Evolutionary conservation across 2,329 filamentous ascomycete species (phyloP), one percentile per base, ranked within the genome.

Genomic region (Sporothrix pallida): DNA sequence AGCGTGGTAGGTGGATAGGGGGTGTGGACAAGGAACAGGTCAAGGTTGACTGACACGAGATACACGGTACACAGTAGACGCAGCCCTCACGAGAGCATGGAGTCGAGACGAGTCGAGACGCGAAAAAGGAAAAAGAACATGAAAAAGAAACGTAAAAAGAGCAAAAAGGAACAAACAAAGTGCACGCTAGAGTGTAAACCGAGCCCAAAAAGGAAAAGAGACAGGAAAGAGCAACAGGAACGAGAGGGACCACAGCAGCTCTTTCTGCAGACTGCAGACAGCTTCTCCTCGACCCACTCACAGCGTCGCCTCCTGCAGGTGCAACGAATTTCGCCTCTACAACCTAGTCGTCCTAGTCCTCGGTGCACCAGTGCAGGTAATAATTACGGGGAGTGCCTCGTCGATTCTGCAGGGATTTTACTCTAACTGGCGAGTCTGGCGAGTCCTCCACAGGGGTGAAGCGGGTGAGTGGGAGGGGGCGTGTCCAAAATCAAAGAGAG

Each of bases 21-120:
- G 7, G 67, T n/a, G 62, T 13, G 8, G n/a, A 65, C 65, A 50
- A 37, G 65, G 58, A n/a, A 46, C 15, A 26, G 65, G 46, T 52
- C 65, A 31, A 69, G 67, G 46, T 69, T 52, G 67, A 69, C 67
- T 52, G 67, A 69, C 67, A 69, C 26, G 48, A 69, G 67, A 52
- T 52, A 37, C 46, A 37, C 31, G 5, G 31, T 37, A 37, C 23
- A 37, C 7, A 37, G 3, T 37, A 15, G 65, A 50, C 65, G 65
- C 46, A 54, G 26, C 37, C 67, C 67, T 69, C 67, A 69, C 48
- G 67, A 69, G 67, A 69, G 26, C 67, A 69, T 3, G 10, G 67
- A 37, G 31, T 37, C 31, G 31, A 37, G 31, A 37, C 31, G 31
- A 37, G 52, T 20, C 48, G 10, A 69, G 68, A 48, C 68, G 56